phyloP scores from a whole-genome alignment of 352 stramenopile genomes.

The Phytophthora citrophthora region DNA sequence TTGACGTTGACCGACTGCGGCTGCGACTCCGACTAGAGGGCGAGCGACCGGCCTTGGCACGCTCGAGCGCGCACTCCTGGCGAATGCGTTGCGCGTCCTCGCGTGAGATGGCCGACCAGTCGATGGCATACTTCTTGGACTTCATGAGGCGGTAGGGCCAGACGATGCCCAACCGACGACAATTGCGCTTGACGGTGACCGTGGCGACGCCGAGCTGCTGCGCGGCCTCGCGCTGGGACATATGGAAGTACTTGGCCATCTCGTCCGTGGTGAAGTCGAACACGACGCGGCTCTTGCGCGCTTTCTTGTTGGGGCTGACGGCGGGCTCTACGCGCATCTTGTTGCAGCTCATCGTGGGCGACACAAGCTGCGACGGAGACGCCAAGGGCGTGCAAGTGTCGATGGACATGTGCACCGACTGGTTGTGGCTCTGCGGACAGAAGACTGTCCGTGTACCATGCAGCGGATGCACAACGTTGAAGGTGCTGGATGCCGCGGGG shows the following conservation, averaged over 20 bases:
- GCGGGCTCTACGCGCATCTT: conserved; percentile 16
- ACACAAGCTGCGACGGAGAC: conserved; percentile 16
- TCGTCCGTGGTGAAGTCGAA: conserved; percentile 64
- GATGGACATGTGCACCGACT: conserved; percentile 7
- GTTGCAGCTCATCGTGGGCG: conserved; percentile 16
- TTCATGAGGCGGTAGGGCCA: conserved; percentile 66
- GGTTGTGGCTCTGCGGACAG: background rate
- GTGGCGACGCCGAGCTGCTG: conserved; percentile 62
- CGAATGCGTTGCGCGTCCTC: conserved; percentile 45
- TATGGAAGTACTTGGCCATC: conserved; percentile 64
- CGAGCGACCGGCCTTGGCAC: conserved; percentile 38
- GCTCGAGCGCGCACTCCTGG: conserved; percentile 38
- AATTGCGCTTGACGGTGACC: conserved; percentile 70
- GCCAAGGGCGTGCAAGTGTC: conserved; percentile 5
- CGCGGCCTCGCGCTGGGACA: conserved; percentile 60
- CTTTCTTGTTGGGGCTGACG: conserved; percentile 34
- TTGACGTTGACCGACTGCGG: conserved; percentile 23
- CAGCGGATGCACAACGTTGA: conserved; percentile 26
- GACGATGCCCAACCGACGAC: conserved; percentile 60
- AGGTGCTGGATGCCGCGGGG: conserved; percentile 17
- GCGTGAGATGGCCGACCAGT: conserved; percentile 44
- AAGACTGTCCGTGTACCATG: conserved; percentile 15
- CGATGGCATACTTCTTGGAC: conserved; percentile 50
- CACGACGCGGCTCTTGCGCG: conserved; percentile 56
- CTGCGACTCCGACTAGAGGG: conserved; percentile 20